Percentiles rank a stretch among this genome's conserved stretches.
Evolutionary conservation across 2,329 filamentous ascomycete species (phyloP).

Genomic region (Macrophomina phaseolina): DNA sequence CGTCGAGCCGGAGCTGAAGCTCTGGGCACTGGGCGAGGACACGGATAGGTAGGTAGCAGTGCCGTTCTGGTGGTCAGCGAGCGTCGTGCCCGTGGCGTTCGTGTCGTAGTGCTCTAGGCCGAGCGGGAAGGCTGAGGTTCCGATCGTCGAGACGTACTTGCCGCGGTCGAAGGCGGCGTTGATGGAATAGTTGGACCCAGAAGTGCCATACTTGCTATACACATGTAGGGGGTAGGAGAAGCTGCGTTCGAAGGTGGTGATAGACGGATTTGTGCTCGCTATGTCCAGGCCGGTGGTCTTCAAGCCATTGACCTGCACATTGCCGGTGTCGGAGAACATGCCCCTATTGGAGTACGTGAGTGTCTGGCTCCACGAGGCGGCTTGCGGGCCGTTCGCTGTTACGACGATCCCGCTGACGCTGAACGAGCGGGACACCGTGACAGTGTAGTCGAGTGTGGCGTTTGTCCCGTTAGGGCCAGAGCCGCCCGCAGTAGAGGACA

Average conservation of each 20-base stretch:
- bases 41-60: slow-evolving; percentile 61
- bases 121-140: slow-evolving; percentile 61
- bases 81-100: slow-evolving; percentile 37
- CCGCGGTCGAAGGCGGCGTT: slow-evolving; percentile 56
- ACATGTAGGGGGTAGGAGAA: slow-evolving; percentile 68
- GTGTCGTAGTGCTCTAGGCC: slow-evolving; percentile 64
- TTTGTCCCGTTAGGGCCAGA: slow-evolving; percentile 60
- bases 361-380: slow-evolving; percentile 63
- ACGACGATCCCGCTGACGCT: slow-evolving; percentile 59
- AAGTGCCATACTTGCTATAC: slow-evolving; percentile 56
- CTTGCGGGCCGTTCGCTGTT: slow-evolving; percentile 52
- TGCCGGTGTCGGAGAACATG: slow-evolving; percentile 59
- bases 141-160: slow-evolving; percentile 54
- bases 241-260: slow-evolving; percentile 44
- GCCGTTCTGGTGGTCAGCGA: slow-evolving; percentile 58
- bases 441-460: slow-evolving; percentile 64
- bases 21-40: slow-evolving; percentile 50
- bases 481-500: slow-evolving; percentile 56
- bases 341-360: slow-evolving; percentile 64
- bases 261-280: slow-evolving; percentile 31
- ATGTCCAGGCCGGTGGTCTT: slow-evolving; percentile 57
- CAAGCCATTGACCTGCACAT: slow-evolving; percentile 60
- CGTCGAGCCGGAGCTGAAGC: slow-evolving; percentile 60
- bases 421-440: slow-evolving; percentile 62
- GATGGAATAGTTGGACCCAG: slow-evolving; percentile 51